phyloP scores from a whole-genome alignment of 1,284 basidiomycete species.

The Neotropicomus parvogracilis region DNA sequence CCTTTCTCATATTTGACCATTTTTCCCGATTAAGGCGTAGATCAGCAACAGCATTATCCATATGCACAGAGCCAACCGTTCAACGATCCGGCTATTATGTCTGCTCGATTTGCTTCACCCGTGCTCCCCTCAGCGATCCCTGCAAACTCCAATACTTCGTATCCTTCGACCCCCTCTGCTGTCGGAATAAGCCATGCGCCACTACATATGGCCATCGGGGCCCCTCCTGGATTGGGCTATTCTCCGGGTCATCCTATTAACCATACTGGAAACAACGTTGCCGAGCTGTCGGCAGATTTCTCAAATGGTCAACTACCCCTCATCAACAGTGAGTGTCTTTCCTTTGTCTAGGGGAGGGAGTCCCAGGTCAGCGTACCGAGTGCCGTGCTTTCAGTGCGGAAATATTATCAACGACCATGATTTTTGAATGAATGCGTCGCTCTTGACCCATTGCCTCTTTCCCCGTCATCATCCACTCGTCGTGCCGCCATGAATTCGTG shows the following conservation, averaged over 20 bases:
- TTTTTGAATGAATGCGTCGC: constrained; percentile 30
- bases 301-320: constrained; percentile 33
- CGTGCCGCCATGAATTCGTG: constrained; percentile 28
- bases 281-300: constrained; percentile 29
- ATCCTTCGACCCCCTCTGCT: constrained; percentile 5
- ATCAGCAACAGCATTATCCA: constrained; percentile 38
- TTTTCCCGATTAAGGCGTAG: constrained; percentile 27
- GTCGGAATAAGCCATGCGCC: constrained; percentile 20
- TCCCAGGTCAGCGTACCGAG: constrained; percentile 72
- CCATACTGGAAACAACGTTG: constrained; percentile 20
- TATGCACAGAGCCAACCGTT: constrained; percentile 48
- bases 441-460: constrained; percentile 18
- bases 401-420: constrained; percentile 66
- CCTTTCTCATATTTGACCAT: constrained; percentile 11
- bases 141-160: constrained; percentile 15
- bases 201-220: constrained; percentile 44
- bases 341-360: constrained; percentile 63
- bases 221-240: constrained; percentile 61
- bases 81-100: constrained; percentile 79
- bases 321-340: constrained; percentile 64
- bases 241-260: constrained; percentile 37
- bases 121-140: constrained; percentile 16
- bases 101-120: constrained; percentile 57
- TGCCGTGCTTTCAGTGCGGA: constrained; percentile 80
- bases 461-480: constrained; percentile 22